phyloP scores from a whole-genome alignment of 2,329 filamentous ascomycete species.

The Pestalotiopsis sp. region DNA sequence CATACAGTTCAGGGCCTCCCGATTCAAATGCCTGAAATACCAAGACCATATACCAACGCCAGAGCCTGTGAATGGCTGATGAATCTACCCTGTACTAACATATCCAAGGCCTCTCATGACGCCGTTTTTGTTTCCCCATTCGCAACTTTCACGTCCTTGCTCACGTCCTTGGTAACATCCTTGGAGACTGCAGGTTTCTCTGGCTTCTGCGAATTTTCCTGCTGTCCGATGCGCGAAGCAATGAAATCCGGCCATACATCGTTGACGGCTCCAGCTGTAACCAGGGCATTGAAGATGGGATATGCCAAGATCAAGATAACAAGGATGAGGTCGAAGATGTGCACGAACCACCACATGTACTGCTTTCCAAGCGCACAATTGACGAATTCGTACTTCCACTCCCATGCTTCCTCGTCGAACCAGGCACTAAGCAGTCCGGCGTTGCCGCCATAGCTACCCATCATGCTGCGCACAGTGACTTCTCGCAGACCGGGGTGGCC shows the following conservation, averaged over 20 bases:
- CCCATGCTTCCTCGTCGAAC: conserved; percentile 74
- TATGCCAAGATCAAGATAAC: conserved; percentile 34
- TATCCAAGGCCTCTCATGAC: not conserved
- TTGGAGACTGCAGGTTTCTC: not conserved
- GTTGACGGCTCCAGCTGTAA: conserved; percentile 8
- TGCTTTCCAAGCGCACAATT: conserved; percentile 82
- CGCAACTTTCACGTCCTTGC: not conserved
- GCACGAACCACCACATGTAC: conserved; percentile 92
- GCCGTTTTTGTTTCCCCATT: not conserved
- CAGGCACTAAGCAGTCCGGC: conserved; percentile 85
- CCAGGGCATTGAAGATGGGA: conserved; percentile 19
- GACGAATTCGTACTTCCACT: conserved; percentile 82
- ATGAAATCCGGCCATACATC: conserved; percentile 13
- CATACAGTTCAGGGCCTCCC: not conserved
- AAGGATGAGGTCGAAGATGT: conserved; percentile 67
- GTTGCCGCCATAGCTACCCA: conserved; percentile 94
- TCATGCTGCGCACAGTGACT: conserved; percentile 95
- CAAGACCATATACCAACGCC: not conserved
- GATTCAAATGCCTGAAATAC: not conserved
- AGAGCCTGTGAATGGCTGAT: not conserved
- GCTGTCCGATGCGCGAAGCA: not conserved
- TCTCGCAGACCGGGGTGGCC: conserved; percentile 73
- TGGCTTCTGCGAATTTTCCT: not conserved
- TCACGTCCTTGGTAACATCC: not conserved
- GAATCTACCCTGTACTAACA: not conserved